These are phyloP conservation scores for Epicoccum nigrum DNA, from an alignment of 2,329 filamentous ascomycete genomes.

Conservation along the genomic window DNA sequence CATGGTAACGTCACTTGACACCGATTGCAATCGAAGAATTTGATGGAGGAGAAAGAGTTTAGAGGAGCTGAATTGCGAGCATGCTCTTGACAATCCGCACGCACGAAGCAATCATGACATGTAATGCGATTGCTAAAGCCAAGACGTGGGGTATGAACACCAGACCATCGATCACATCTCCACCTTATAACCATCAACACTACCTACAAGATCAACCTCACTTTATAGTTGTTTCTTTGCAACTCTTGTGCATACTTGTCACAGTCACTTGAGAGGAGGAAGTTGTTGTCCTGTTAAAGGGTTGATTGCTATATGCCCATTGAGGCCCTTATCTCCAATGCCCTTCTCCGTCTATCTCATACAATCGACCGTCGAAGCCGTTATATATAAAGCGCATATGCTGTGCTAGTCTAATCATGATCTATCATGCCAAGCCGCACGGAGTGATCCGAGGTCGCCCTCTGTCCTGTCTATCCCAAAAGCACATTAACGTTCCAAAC, in stretches of 20 bases:
- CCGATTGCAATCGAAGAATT: neutral
- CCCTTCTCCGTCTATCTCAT: conserved; percentile 2
- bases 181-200: conserved; percentile 3
- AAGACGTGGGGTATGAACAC: conserved; percentile 32
- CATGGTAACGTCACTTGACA: too few species aligned
- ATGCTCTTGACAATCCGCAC: neutral
- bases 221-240: neutral
- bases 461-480: conserved; percentile 20
- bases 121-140: conserved; percentile 32
- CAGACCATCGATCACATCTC: conserved; percentile 9
- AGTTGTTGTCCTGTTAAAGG: neutral
- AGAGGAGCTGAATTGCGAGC: conserved; percentile 7
- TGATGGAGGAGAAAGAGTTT: neutral
- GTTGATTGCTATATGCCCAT: neutral
- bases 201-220: too few species aligned
- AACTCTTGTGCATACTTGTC: neutral
- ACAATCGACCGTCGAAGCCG: neutral
- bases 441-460: conserved; percentile 7
- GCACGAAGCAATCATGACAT: conserved; percentile 20
- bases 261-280: neutral
- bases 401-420: conserved; percentile 12
- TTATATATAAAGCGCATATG: neutral
- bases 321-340: neutral
- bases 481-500: conserved; percentile 14
- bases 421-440: conserved; percentile 9